Evolutionary conservation across 495 filamentous ascomycete species (phyloP), one percentile per base, ranked within the genome.

Genomic region (Daldinia vernicosa): DNA sequence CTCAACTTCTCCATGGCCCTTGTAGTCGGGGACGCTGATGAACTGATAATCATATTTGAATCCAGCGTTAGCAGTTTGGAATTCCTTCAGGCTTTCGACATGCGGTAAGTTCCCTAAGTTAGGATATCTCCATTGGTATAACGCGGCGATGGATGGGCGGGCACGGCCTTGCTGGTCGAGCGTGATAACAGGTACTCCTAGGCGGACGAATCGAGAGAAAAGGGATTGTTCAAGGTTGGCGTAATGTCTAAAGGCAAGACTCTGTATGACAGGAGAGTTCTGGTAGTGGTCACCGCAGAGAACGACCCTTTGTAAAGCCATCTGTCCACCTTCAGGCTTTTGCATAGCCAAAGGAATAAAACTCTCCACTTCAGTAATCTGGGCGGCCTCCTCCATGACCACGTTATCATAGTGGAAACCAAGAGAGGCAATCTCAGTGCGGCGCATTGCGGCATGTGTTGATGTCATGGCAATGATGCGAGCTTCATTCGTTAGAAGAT

Each of bases 341-440:
- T 99, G 95, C 74, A 99, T 84, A 37, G 93, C 92, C 7, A 96
- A 81, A 19, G 95, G 95, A 59, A 98, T 94, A 80, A 99, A 98
- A 74, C 92, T 97, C 75, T 98, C 96, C 47, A 98, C 92, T 76
- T 99, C 95, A 9, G 96, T 98, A 75, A 98, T 96, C 72, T 99
- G 95, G 22, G 95, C 95, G 2, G 95, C 94, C 82, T 99, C 95
- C 85, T 99, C 95, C 95, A 99, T 97, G 56, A 99, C 84, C 14
- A 99, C 91, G 70, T 97, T 98, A 80, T 98, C 94, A 72, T 98
- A 99, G 70, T 93, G 92, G 84, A 99, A 98, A 6, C 95, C 96
- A 50, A 98, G 85, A 19, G 88, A 85, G 0, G 93, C 90, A 73
- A 99, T 99, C 74, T 98, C 95, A 67, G 92, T 89, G 54, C 94